Evolutionary conservation across 805 yeast species (phyloP), one percentile per base, ranked within the genome.

Genomic region (Saturnispora saitoi): DNA sequence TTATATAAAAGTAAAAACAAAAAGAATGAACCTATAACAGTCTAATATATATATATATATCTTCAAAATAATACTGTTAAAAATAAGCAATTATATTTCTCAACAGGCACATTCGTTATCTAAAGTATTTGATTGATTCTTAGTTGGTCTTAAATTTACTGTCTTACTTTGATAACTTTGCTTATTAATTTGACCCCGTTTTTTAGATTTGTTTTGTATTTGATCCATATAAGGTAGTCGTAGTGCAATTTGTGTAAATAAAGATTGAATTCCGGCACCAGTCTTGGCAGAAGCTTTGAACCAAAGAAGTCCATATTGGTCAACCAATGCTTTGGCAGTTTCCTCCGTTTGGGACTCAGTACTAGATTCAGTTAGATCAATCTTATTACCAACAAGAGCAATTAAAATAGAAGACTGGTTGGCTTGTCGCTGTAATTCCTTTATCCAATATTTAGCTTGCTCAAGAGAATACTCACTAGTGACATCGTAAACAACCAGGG

Each of bases 381-480:
- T 56, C 59, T 85, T 85, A 60, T 85, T 85, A n/a, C 90, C 95
- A n/a, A 82, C 86, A 36, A 85, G 64, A 31, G 91, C 87, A 54
- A 93, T 86, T 41, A 89, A 81, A 46, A 90, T 78, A 28, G 36
- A 24, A 47, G 81, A 78, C 48, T 75, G 62, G 12, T 76, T 77
- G 62, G 95, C 95, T 63, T 89, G 96, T 53, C 83, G 80, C 66
- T 86, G 86, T 52, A 85, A 67, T 64, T 85, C 93, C 58, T 81
- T 80, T 32, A 83, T 80, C 91, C 91, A 85, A 42, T 78, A 78
- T 56, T 81, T 79, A 2, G 91, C 91, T 59, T 81, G 79, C 43
- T 71, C 73, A 48, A 83, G 70, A 2, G 96, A 86, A 6, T 83
- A 71, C 34, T 73, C 71, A 54, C 77, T 80, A 1, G 90, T 82